phyloP scores from a whole-genome alignment of 108 stramenopile species.

The Pseudonitzschia pungens region DNA sequence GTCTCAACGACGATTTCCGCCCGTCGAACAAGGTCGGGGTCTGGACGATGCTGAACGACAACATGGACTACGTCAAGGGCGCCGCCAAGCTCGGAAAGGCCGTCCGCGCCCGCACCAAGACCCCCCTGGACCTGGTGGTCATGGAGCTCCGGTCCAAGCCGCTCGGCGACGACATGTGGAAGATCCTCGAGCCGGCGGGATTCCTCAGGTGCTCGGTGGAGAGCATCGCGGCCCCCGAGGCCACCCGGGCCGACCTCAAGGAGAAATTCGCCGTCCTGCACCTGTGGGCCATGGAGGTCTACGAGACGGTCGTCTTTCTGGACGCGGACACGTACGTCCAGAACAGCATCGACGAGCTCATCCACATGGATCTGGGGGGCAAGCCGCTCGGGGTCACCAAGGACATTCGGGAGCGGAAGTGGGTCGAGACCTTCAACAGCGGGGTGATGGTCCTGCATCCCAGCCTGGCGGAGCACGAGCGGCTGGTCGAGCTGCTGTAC shows the following conservation, averaged over 20 bases:
- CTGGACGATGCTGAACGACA: conserved; percentile 30
- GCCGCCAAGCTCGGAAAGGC: conserved; percentile 18
- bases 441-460: conserved; percentile 25
- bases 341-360: conserved; percentile 20
- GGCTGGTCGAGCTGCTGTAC: conserved; percentile 12
- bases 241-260: conserved; percentile 13
- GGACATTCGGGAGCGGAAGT: conserved; percentile 15
- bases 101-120: conserved; percentile 5
- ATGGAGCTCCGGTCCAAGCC: conserved; percentile 24
- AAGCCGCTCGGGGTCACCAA: conserved; percentile 24
- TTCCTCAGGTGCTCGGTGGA: conserved; percentile 19
- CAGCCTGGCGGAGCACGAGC: conserved; percentile 9
- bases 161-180: conserved; percentile 8
- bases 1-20: conserved; percentile 21
- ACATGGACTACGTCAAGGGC: conserved; percentile 9
- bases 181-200: background rate
- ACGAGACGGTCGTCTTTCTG: conserved; percentile 25
- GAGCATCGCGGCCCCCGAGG: conserved; percentile 7
- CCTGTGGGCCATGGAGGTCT: conserved; percentile 29
- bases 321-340: conserved; percentile 24
- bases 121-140: conserved; percentile 18
- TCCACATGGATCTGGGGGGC: conserved; percentile 23
- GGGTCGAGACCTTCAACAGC: conserved; percentile 30
- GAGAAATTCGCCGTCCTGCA: conserved; percentile 34
- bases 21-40: conserved; percentile 19